phyloP scores from a whole-genome alignment of 139 green algal species.

The Mesostigma viride region DNA sequence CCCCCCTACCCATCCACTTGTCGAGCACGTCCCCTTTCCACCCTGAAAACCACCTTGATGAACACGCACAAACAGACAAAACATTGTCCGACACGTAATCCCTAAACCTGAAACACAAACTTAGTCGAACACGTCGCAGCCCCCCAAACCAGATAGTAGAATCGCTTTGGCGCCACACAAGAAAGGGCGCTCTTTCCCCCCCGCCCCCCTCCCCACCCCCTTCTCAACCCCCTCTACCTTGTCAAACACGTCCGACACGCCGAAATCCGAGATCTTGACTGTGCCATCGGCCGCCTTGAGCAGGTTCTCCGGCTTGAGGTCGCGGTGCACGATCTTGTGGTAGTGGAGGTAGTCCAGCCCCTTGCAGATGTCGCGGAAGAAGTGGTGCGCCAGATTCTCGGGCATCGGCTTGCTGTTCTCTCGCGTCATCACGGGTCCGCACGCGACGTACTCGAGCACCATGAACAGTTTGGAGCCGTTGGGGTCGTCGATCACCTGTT shows the following conservation, averaged over 20 bases:
- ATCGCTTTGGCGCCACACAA: too few species aligned
- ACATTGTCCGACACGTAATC: too few species aligned
- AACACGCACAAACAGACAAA: too few species aligned
- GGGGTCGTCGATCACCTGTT: conserved; percentile 58
- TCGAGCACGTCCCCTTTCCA: too few species aligned
- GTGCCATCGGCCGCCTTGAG: conserved; percentile 49
- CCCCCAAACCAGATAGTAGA: too few species aligned
- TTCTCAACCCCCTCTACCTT: too few species aligned
- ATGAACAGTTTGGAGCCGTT: conserved; percentile 60
- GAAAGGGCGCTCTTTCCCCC: too few species aligned
- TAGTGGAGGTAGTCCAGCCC: conserved; percentile 69
- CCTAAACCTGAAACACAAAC: too few species aligned
- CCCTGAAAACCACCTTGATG: too few species aligned
- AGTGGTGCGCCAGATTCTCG: conserved; percentile 54
- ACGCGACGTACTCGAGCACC: conserved; percentile 75
- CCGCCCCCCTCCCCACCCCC: too few species aligned
- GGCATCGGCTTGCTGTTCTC: conserved; percentile 40
- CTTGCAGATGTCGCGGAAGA: conserved; percentile 62
- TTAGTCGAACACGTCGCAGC: too few species aligned
- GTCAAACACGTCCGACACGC: conserved; percentile 49
- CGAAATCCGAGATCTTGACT: conserved; percentile 82
- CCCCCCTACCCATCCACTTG: too few species aligned
- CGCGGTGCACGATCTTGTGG: conserved; percentile 54
- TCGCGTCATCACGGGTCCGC: conserved; percentile 47
- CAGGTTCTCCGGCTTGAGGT: conserved; percentile 83